Evolutionary conservation across 2,329 filamentous ascomycete genomes (phyloP).

Genomic region (Calonectria leucothoes): DNA sequence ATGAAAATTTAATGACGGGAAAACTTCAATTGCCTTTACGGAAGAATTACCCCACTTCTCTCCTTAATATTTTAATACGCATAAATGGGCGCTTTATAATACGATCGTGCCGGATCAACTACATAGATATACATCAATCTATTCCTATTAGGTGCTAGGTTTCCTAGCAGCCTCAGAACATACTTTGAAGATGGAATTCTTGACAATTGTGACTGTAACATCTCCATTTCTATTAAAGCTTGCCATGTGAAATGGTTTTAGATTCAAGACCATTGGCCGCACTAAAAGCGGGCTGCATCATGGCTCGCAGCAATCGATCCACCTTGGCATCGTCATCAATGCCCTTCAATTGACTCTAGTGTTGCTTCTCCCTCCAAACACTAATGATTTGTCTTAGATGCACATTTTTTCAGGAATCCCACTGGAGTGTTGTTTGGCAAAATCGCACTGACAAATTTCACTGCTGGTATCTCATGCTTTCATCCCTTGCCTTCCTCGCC

Average conservation of each 20-base stretch:
- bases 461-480: not conserved
- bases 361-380: not conserved
- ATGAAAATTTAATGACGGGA: constrained; percentile 25
- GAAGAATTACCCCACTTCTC: constrained; percentile 29
- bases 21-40: constrained; percentile 11
- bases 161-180: not conserved
- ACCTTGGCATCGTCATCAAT: not conserved
- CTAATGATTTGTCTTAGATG: not conserved
- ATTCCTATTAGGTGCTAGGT: not conserved
- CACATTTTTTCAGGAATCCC: not conserved
- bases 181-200: not conserved
- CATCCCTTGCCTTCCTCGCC: not conserved
- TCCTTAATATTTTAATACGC: constrained; percentile 40
- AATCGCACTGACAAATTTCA: not conserved
- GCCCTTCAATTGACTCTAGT: not conserved
- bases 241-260: not conserved
- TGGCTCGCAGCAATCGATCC: not conserved
- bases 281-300: not conserved
- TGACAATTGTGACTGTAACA: not conserved
- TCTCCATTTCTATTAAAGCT: not conserved
- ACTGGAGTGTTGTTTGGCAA: not conserved
- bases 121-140: constrained; percentile 29
- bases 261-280: not conserved
- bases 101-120: constrained; percentile 35
- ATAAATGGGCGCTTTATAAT: constrained; percentile 37